phyloP scores from a whole-genome alignment of 2,329 filamentous ascomycete species.

The Cordyceps cicadae region DNA sequence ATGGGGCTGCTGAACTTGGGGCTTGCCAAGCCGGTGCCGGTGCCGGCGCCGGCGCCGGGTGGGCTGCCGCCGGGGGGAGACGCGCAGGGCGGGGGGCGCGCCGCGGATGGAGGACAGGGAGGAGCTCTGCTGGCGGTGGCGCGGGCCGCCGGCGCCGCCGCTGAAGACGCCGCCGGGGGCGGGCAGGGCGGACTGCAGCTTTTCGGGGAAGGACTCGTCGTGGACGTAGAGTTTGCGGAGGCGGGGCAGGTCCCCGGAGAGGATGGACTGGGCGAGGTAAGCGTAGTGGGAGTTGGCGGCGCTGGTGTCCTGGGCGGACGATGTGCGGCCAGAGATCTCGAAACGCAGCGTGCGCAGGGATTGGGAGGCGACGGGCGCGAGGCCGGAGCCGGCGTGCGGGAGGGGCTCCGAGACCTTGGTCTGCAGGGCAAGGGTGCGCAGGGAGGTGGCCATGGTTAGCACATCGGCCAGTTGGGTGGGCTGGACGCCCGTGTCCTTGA shows the following conservation, averaged over 20 bases:
- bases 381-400: slow-evolving; percentile 32
- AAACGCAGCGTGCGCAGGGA: slow-evolving; percentile 69
- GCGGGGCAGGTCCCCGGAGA: slow-evolving; percentile 64
- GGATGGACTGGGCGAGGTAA: slow-evolving; percentile 76
- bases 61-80: slow-evolving; percentile 17
- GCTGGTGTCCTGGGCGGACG: slow-evolving; percentile 48
- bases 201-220: slow-evolving; percentile 73
- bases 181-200: slow-evolving; percentile 60
- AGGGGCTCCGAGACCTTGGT: slow-evolving; percentile 43
- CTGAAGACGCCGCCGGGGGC: slow-evolving; percentile 44
- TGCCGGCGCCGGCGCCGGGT: slow-evolving; percentile 12
- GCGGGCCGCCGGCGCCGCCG: slow-evolving; percentile 16
- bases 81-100: slow-evolving; percentile 17
- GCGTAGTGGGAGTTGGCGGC: slow-evolving; percentile 63
- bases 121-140: slow-evolving; percentile 20
- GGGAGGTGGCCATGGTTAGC: slow-evolving; percentile 46
- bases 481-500: slow-evolving; percentile 64
- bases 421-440: slow-evolving; percentile 50
- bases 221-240: slow-evolving; percentile 76
- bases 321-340: slow-evolving; percentile 61
- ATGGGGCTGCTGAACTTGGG: slow-evolving; percentile 16
- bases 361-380: slow-evolving; percentile 57
- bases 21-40: slow-evolving; percentile 11
- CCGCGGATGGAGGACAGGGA: slow-evolving; percentile 22
- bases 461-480: slow-evolving; percentile 53